These are phyloP conservation scores for Kodamaea restingae DNA, from an alignment of 805 yeast genomes.

Conservation along the genomic window DNA sequence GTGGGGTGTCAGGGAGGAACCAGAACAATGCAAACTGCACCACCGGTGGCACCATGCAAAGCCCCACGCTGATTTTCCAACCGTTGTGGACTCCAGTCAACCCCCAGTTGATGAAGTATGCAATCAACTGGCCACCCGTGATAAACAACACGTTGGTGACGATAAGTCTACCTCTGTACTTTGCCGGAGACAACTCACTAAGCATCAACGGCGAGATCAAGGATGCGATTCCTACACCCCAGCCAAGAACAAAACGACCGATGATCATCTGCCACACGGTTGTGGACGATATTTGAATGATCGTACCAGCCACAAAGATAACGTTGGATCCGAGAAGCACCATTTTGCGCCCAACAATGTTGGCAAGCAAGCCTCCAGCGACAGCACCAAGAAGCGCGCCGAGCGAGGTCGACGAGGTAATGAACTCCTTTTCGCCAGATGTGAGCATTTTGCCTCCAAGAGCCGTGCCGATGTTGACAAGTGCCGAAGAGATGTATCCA, in stretches of 20 bases:
- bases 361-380: slow-evolving; percentile 79
- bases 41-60: slow-evolving; percentile 83
- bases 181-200: slow-evolving; percentile 87
- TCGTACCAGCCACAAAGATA: slow-evolving; percentile 79
- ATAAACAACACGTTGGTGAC: slow-evolving; percentile 84
- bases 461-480: slow-evolving; percentile 80
- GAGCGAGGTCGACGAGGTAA: slow-evolving; percentile 90
- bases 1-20: slow-evolving; percentile 94
- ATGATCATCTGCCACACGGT: slow-evolving; percentile 86
- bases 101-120: slow-evolving; percentile 93
- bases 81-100: slow-evolving; percentile 70
- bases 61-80: slow-evolving; percentile 90
- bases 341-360: slow-evolving; percentile 77
- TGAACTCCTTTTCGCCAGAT: slow-evolving; percentile 79
- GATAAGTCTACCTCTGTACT: slow-evolving; percentile 87
- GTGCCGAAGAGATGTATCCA: slow-evolving; percentile 91
- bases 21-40: slow-evolving; percentile 71
- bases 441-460: slow-evolving; percentile 52
- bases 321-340: slow-evolving; percentile 79
- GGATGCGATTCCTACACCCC: slow-evolving; percentile 95
- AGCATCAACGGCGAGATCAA: slow-evolving; percentile 91
- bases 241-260: slow-evolving; percentile 91
- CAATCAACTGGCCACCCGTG: slow-evolving; percentile 93
- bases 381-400: slow-evolving; percentile 85
- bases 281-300: slow-evolving; percentile 75